Conservation (phyloP, 257 asterid genomes). For the Anisodus acutangulus region DNA sequence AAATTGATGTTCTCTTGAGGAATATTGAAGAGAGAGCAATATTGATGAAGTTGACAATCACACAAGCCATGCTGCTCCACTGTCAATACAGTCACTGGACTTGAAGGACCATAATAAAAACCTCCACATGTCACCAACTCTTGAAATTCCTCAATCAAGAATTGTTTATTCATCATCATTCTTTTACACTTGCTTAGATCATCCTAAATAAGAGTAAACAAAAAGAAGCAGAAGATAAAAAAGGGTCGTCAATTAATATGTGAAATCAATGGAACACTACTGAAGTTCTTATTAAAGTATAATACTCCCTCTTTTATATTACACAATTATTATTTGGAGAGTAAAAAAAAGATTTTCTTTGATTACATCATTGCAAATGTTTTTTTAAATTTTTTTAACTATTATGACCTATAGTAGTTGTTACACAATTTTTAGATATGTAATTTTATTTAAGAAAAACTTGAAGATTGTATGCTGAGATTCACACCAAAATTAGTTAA, state of each 20-base stretch:
- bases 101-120: conserved; percentile 44
- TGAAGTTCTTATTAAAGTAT: background rate
- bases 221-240: background rate
- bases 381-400: too few species aligned
- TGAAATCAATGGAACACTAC: background rate
- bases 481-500: background rate
- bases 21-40: conserved; percentile 26
- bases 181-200: conserved; percentile 52
- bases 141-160: conserved; percentile 30
- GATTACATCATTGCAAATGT: background rate
- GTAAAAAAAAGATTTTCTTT: background rate
- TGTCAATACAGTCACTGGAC: conserved; percentile 73
- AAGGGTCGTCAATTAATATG: background rate
- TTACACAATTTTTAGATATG: too few species aligned
- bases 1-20: background rate
- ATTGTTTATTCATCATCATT: conserved; percentile 41
- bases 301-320: background rate
- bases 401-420: too few species aligned
- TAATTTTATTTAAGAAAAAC: too few species aligned
- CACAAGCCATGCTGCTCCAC: conserved; percentile 31
- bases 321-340: background rate
- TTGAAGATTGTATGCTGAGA: background rate
- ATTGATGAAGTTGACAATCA: conserved; percentile 23
- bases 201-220: conserved; percentile 41
- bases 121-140: conserved; percentile 13